Conservation (phyloP, 495 filamentous ascomycete genomes). For the Daldinia caldariorum region DNA sequence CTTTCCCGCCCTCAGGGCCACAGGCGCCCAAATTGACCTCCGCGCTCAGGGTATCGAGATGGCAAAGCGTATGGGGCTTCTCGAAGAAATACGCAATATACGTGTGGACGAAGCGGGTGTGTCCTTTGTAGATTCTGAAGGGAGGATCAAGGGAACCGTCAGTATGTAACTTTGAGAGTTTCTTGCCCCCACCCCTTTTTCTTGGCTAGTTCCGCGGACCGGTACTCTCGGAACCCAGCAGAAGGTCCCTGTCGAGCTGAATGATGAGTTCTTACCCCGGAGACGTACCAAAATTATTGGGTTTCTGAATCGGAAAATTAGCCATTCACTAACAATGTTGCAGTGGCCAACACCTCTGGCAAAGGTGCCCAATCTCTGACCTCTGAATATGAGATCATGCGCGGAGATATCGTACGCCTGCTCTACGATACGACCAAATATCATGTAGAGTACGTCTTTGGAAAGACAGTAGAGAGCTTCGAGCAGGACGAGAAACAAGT, state of each 20-base stretch:
- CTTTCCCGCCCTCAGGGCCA: slow-evolving; percentile 53
- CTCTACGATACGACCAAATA: slow-evolving; percentile 58
- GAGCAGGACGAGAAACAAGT: slow-evolving; percentile 26
- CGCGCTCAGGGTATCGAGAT: slow-evolving; percentile 58
- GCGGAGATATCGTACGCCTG: slow-evolving; percentile 61
- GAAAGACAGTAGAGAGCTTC: slow-evolving; percentile 45
- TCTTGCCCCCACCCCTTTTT: background rate
- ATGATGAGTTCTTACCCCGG: background rate
- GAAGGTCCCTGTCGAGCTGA: background rate
- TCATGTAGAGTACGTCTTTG: slow-evolving; percentile 59
- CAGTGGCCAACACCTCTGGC: slow-evolving; percentile 51
- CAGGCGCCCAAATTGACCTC: slow-evolving; percentile 65
- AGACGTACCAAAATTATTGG: background rate
- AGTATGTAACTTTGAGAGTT: background rate
- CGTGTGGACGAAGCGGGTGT: slow-evolving; percentile 56
- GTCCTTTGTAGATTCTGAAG: slow-evolving; percentile 53
- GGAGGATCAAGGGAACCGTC: slow-evolving; percentile 52
- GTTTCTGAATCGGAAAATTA: background rate
- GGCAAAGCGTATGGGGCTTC: slow-evolving; percentile 63
- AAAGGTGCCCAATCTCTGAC: slow-evolving; percentile 56
- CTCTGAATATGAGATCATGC: slow-evolving; percentile 67
- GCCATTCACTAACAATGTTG: background rate
- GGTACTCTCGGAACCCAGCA: background rate
- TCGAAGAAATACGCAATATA: slow-evolving; percentile 54
- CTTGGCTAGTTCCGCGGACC: background rate